Percentiles rank a stretch among this genome's conserved stretches.
Conservation (phyloP, 306 rosid genomes). For the Pyrus communis region DNA sequence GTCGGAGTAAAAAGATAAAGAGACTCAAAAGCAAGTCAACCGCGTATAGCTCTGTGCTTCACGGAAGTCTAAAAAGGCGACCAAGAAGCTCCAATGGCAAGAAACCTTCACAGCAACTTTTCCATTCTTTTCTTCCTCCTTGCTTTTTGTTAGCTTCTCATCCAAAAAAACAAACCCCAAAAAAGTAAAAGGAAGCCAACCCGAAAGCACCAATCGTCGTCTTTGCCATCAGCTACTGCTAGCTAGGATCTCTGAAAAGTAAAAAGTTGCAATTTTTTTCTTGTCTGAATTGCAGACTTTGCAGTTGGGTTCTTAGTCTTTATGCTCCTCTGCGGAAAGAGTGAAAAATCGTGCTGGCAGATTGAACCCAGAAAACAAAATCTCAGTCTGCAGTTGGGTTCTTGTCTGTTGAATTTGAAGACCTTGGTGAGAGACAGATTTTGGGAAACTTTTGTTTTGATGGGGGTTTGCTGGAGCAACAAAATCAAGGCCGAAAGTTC, state of each 20-base stretch:
- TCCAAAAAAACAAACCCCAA: conserved; percentile 23
- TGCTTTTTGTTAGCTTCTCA: conserved; percentile 11
- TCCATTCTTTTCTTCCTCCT: background rate
- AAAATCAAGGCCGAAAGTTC: conserved; percentile 62
- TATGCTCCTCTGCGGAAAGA: background rate
- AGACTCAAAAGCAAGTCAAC: conserved; percentile 5
- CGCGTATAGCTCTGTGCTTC: background rate
- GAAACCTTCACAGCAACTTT: background rate
- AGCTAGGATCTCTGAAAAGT: conserved; percentile 20
- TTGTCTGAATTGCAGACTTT: background rate
- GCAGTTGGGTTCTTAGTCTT: background rate
- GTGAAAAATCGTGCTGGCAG: background rate
- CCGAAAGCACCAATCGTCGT: conserved; percentile 18
- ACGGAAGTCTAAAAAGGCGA: conserved; percentile 36
- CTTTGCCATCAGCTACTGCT: background rate
- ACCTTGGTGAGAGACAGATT: conserved; percentile 12
- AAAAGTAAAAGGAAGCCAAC: background rate
- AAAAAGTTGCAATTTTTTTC: conserved; percentile 19
- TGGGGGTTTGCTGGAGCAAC: conserved; percentile 96
- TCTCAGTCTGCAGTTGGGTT: background rate
- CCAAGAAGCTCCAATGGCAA: conserved; percentile 10
- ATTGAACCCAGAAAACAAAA: background rate
- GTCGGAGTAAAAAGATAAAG: background rate
- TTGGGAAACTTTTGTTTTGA: conserved; percentile 25
- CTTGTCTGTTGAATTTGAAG: conserved; percentile 18